Conservation (phyloP, 1,284 basidiomycete genomes). For the Porphyrellus sp. region DNA sequence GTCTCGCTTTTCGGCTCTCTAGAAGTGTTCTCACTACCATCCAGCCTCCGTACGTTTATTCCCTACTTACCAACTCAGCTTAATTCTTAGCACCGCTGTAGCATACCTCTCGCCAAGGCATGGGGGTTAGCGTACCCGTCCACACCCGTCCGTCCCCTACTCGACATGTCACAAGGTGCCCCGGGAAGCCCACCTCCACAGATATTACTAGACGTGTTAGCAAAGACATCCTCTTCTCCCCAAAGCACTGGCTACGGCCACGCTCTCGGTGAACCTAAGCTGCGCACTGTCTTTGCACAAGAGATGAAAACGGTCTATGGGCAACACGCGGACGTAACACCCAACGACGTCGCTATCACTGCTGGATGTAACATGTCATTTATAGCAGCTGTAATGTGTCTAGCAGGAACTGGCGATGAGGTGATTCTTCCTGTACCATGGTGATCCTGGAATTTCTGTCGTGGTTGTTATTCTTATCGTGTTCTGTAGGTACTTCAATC, state of each 20-base stretch:
- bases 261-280: constrained; percentile 58
- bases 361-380: constrained; percentile 74
- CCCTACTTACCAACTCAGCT: background rate
- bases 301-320: constrained; percentile 71
- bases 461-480: constrained; percentile 9
- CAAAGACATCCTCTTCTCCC: constrained; percentile 44
- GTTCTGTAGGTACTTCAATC: constrained; percentile 68
- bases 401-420: constrained; percentile 73
- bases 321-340: constrained; percentile 43
- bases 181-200: constrained; percentile 66
- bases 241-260: constrained; percentile 60
- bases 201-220: constrained; percentile 51
- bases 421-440: constrained; percentile 80
- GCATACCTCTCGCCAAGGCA: constrained; percentile 66
- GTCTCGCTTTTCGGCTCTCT: constrained; percentile 38
- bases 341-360: constrained; percentile 60
- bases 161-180: constrained; percentile 79
- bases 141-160: constrained; percentile 47
- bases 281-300: constrained; percentile 57
- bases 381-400: constrained; percentile 56
- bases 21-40: constrained; percentile 40
- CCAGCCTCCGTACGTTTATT: constrained; percentile 38
- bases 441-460: constrained; percentile 35
- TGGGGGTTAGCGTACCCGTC: constrained; percentile 57
- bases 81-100: constrained; percentile 26